Conservation (phyloP, 2,329 filamentous ascomycete genomes). For the Celoporthe dispersa region DNA sequence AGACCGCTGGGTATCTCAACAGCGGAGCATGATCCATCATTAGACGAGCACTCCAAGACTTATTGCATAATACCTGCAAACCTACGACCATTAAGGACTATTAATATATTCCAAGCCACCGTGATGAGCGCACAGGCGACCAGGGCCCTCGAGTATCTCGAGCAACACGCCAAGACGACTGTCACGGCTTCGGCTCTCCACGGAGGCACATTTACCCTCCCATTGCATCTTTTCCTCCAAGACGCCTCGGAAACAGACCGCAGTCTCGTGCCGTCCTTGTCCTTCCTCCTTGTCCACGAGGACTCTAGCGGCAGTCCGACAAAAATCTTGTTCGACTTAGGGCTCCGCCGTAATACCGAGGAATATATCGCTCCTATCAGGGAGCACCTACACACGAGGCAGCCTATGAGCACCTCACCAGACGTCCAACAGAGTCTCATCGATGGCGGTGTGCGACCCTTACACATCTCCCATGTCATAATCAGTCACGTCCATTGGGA, state of each 20-base stretch:
- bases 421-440: constrained; percentile 47
- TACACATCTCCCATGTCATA: constrained; percentile 42
- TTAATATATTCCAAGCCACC: neutral
- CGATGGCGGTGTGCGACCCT: constrained; percentile 27
- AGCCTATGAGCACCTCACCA: constrained; percentile 48
- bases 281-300: constrained; percentile 56
- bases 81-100: neutral
- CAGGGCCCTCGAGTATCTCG: constrained; percentile 11
- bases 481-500: constrained; percentile 62
- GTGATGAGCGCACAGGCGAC: constrained; percentile 17
- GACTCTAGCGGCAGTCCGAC: constrained; percentile 36
- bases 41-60: neutral
- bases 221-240: constrained; percentile 50
- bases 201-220: constrained; percentile 50
- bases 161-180: constrained; percentile 12
- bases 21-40: neutral
- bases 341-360: constrained; percentile 49
- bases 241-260: constrained; percentile 47
- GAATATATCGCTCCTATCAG: constrained; percentile 50
- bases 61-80: neutral
- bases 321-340: constrained; percentile 57
- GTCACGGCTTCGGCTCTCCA: constrained; percentile 44
- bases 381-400: constrained; percentile 49
- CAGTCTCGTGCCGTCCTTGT: constrained; percentile 56
- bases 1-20: neutral